Conservation (phyloP, 2,329 filamentous ascomycete species). For the Exophiala spinifera region DNA sequence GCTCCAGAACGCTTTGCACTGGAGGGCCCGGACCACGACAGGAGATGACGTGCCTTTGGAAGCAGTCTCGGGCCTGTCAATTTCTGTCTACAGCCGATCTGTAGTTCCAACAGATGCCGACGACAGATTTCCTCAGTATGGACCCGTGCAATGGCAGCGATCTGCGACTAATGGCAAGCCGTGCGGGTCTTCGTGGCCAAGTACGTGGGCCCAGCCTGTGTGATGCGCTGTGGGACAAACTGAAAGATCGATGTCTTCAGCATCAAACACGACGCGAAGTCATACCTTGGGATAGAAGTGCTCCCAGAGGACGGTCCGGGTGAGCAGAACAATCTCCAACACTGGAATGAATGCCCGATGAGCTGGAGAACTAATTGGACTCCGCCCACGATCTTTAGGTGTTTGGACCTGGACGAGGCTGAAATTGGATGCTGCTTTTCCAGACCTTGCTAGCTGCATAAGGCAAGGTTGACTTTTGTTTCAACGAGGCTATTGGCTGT, state of each 20-base stretch:
- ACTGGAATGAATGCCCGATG: not conserved
- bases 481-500: conserved; percentile 3
- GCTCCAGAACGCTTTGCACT: conserved; percentile 19
- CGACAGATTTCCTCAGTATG: conserved; percentile 24
- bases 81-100: conserved; percentile 24
- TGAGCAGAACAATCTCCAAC: too few species aligned
- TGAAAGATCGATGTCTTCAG: too few species aligned
- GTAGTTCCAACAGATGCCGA: conserved; percentile 15
- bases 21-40: conserved; percentile 17
- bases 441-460: not conserved
- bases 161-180: conserved; percentile 18
- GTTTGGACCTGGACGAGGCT: not conserved
- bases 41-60: conserved; percentile 19
- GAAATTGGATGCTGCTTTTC: conserved; percentile 4
- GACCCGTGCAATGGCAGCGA: conserved; percentile 20
- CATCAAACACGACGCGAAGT: too few species aligned
- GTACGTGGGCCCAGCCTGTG: not conserved
- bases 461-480: not conserved
- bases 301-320: too few species aligned
- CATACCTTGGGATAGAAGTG: too few species aligned
- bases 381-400: not conserved
- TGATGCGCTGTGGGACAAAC: too few species aligned
- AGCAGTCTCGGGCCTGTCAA: conserved; percentile 17
- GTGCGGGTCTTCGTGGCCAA: conserved; percentile 6
- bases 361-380: not conserved